Base-by-base conservation (phyloP, 805 yeast species). In the Metschnikowia gelsemii region DNA sequence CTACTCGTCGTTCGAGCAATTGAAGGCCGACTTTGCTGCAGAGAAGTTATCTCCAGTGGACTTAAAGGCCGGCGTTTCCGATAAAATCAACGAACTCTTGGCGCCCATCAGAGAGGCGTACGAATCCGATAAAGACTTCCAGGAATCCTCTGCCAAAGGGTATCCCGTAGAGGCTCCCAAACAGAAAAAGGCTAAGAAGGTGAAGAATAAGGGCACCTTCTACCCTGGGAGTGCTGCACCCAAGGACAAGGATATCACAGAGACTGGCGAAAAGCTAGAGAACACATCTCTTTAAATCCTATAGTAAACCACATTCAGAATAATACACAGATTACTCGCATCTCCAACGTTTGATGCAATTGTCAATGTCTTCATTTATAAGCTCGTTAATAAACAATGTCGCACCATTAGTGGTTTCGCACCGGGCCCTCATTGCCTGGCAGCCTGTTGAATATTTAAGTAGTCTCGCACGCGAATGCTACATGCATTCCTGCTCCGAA, bases 1-100 rank as follows among this genome's bases (percentile, higher is more conserved):
- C 35, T 93, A 79, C 76, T 60, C 59, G 30, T 72, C 86, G 14
- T 71, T 87, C 52, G 89, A 78, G 14, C 76, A 79, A 27, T 70
- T 93, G 57, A 83, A 84, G 61, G 67, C 68, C 26, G 96, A 84
- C 53, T 93, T 75, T 67, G 82, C 76, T 32, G 73, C 76, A 22
- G 86, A 84, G 61, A 79, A 79, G 60, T 76, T 93, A 55, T 77
- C 93, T 26, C 98, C 99, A 22, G 93, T 88, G 22, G 99, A 93
- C 65, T 82, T 93, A 64, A 93, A 93, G 66, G 66, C 82, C 4
- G 99, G 99, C 65, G 91, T 91, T 39, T 73, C 95, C 35, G 95
- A 83, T 55, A 84, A 84, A 24, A 84, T 93, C 57, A 85, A 88
- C 63, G 79, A 63, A 33, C 72, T 93, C 42, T 76, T 93, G 55